Conservation (phyloP, 176 grass and related monocot genomes). For the Microstegium vimineum region DNA sequence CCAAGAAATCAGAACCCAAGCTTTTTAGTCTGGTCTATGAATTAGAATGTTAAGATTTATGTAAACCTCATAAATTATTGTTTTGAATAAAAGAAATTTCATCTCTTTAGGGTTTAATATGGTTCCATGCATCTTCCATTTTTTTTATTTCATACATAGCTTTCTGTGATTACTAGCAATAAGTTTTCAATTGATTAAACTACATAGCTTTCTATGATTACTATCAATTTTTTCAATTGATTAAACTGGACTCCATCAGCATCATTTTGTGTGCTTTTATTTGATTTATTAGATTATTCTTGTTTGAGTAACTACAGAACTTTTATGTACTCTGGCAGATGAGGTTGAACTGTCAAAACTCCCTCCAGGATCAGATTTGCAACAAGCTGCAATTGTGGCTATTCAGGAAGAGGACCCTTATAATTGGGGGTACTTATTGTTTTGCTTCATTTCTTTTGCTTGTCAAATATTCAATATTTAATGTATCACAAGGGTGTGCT, state of each 20-base stretch:
- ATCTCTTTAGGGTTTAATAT: background rate
- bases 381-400: conserved; percentile 68
- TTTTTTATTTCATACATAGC: conserved; percentile 10
- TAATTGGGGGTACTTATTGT: conserved; percentile 82
- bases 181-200: conserved; percentile 16
- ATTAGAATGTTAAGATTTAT: background rate
- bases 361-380: conserved; percentile 73
- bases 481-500: background rate
- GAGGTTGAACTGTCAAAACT: conserved; percentile 67
- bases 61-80: background rate
- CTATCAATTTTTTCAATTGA: background rate
- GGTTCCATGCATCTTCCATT: conserved; percentile 8
- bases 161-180: background rate
- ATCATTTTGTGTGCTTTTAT: background rate
- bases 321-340: conserved; percentile 46
- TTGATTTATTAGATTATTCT: conserved; percentile 4
- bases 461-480: conserved; percentile 3
- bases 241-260: background rate
- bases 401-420: conserved; percentile 82
- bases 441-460: background rate
- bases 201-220: background rate
- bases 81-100: background rate
- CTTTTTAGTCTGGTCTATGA: background rate
- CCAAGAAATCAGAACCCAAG: background rate
- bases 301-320: conserved; percentile 11